phyloP scores from a whole-genome alignment of 805 yeast species.

The Metschnikowia shivogae region DNA sequence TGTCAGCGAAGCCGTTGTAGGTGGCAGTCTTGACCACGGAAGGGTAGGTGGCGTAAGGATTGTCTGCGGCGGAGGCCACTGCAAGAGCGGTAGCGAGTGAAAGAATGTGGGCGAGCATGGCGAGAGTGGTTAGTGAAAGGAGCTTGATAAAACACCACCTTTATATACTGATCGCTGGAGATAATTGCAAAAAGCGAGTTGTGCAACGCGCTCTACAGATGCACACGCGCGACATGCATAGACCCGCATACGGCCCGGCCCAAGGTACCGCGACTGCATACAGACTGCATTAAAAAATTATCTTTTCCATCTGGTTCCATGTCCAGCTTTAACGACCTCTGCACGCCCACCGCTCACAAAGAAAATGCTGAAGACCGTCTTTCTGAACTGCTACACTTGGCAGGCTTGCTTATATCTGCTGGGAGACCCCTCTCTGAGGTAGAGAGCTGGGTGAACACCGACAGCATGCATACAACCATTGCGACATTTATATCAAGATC shows the following conservation, averaged over 20 bases:
- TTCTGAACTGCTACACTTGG: too few relatives aligned
- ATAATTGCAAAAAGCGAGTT: not conserved
- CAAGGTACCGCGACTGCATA: not conserved
- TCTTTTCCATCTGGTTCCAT: not conserved
- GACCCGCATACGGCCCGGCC: not conserved
- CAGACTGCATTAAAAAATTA: not conserved
- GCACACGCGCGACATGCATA: constrained; percentile 1
- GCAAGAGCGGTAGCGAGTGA: constrained; percentile 10
- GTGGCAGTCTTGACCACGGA: constrained; percentile 35
- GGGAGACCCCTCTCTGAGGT: too few relatives aligned
- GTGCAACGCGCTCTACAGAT: not conserved
- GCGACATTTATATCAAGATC: not conserved
- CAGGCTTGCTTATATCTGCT: too few relatives aligned
- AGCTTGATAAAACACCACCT: not conserved
- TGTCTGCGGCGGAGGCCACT: constrained; percentile 5
- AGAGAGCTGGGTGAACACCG: too few relatives aligned
- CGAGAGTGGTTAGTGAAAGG: not conserved
- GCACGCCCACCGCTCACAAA: too few relatives aligned
- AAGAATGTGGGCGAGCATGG: constrained; percentile 7
- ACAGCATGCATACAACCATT: not conserved
- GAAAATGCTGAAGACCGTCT: too few relatives aligned
- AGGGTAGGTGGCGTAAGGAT: constrained; percentile 27
- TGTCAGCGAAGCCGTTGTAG: constrained; percentile 40
- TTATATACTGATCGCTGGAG: constrained; percentile 1
- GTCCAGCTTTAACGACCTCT: too few relatives aligned